A percentile compares a stretch with the other conserved stretches of the same genome.
Evolutionary conservation across 257 asterid genomes (phyloP).

Genomic region (Anisodus acutangulus): DNA sequence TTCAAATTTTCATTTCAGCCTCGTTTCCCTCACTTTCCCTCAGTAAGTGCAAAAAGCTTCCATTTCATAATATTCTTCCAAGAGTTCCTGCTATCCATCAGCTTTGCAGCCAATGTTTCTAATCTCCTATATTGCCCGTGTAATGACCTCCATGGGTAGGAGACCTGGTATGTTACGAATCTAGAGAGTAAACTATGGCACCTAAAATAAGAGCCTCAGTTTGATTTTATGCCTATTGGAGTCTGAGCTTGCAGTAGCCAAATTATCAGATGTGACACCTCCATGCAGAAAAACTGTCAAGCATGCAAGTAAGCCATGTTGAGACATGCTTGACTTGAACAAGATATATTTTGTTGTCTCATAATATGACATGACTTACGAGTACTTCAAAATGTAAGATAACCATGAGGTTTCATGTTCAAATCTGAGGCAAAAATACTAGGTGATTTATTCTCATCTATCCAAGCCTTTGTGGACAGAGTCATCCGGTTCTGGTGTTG

Average conservation of each 20-base stretch:
- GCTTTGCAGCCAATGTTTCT: background rate
- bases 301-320: background rate
- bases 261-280: constrained; percentile 8
- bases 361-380: background rate
- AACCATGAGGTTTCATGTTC: background rate
- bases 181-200: constrained; percentile 2
- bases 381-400: background rate
- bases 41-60: constrained; percentile 4
- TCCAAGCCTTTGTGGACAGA: background rate
- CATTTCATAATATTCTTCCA: constrained; percentile 2
- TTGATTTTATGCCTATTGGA: background rate
- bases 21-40: background rate
- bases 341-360: background rate
- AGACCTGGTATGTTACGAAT: background rate
- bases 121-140: background rate
- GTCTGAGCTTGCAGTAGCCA: constrained; percentile 1
- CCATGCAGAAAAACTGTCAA: constrained; percentile 1
- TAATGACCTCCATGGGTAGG: background rate
- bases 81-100: background rate
- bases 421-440: background rate
- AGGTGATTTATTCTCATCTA: background rate
- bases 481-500: background rate
- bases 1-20: background rate
- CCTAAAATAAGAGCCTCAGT: constrained; percentile 1
- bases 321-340: background rate